Evolutionary conservation across 2,329 filamentous ascomycete genomes (phyloP), one percentile per base, ranked within the genome.

Genomic region (Chaetomium globosum): DNA sequence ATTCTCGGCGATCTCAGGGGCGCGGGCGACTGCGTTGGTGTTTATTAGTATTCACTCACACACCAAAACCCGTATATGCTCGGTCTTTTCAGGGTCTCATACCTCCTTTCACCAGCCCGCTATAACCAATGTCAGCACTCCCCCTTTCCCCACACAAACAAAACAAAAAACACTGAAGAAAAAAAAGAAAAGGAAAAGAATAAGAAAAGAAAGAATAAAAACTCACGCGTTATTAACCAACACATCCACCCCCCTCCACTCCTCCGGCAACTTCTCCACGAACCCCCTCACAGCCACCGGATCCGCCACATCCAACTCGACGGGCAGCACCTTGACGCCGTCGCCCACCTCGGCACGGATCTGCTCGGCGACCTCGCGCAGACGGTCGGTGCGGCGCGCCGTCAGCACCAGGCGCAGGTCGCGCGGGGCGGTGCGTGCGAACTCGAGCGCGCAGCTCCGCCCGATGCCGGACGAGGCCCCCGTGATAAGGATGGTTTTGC

Each of bases 391-490:
- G 57, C 95, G 87, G 31, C 95, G 87, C n/a, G 95, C 95, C 7
- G 95, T 95, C 65, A 98, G 79, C 71, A 98, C 88, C 59, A 99
- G 83, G 76, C 90, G 92, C 70, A 98, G 83, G 76, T 90, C 83
- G 63, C 88, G 84, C 8, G 92, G 92, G 26, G 90, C 85, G 1
- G 93, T 94, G 64, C 92, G 87, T 30, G 95, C 95, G 75, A 98
- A 99, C 78, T 98, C 95, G 70, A 95, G 81, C n/a, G 94, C 95
- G 21, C 86, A 89, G 72, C 85, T 87, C 63, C 85, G 86, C 28
- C 95, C 95, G 77, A 99, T 98, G 68, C 95, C 95, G 23, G 92
- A 96, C 4, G 90, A 95, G 36, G 95, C 95, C 64, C 95, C 95
- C 5, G 95, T 98, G 69, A 99, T 86, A 64, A 98, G 79, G 65